Base-by-base conservation (phyloP, 352 stramenopile genomes). In the Globisporangium ultimum region DNA sequence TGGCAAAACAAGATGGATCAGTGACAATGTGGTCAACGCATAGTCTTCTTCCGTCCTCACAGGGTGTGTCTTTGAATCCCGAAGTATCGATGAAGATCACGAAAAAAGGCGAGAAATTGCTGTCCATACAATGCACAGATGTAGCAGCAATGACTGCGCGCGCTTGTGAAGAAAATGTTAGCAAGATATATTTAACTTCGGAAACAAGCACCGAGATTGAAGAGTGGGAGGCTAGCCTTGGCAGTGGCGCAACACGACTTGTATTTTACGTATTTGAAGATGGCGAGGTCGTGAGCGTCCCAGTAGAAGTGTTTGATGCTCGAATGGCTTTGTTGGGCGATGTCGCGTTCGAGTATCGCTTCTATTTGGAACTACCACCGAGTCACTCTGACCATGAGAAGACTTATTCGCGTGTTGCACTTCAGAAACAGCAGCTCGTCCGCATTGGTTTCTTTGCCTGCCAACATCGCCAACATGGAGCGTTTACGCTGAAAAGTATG, bases 191-290 rank as follows among this genome's bases (percentile, higher is more conserved):
- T 11, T 10, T 40, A 10, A 22, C 51, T 38, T 42, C 38, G 13
- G n/a, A 34, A 6, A 15, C 18, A 28, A 14, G 12, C 15, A 18
- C 21, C 15, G 51, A 57, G 1, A 57, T 57, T 14, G 51, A 48
- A 42, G 51, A 48, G 40, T 48, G 51, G 51, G 51, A 48, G 8
- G 38, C 36, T 10, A 57, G 51, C 17, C 36, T 57, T 8, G 28
- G 47, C 3, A 22, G 40, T 28, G 32, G 48, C 43, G 43, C 55
- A 5, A 46, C 61, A 18, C 40, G 63, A 13, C 58, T 74, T 21
- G 48, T 66, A 1, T 21, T 74, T 38, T 74, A 71, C 50, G 54
- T 71, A 14, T 74, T 74, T 41, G 63, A 74, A 13, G 60, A 74
- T 38, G 60, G 53, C 13, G 52, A 74, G 28, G 40, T 64, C 2